Evolutionary conservation across 371 early-diverging fungal species (phyloP).

Genomic region (Lichtheimia hyalospora): DNA sequence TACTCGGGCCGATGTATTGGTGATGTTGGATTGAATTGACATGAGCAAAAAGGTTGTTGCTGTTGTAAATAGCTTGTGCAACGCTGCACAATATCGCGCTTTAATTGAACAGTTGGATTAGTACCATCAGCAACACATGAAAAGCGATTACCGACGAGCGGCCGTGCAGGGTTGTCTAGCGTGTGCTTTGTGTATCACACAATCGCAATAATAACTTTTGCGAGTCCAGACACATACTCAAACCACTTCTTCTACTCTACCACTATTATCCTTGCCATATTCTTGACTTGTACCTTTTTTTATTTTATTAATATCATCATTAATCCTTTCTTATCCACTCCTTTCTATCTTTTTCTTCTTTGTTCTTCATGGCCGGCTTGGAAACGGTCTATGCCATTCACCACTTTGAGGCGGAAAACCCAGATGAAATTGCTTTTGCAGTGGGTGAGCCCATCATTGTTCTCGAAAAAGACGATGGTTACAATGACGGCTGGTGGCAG

Average conservation of each 20-base stretch:
- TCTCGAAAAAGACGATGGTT: slow-evolving; percentile 76
- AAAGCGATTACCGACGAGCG: too few species aligned
- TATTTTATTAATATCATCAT: neutral
- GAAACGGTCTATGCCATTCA: slow-evolving; percentile 70
- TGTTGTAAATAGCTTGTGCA: too few species aligned
- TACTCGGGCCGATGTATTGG: too few species aligned
- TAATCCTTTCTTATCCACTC: slow-evolving; percentile 5
- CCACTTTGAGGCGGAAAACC: slow-evolving; percentile 69
- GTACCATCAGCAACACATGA: too few species aligned
- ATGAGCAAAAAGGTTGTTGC: too few species aligned
- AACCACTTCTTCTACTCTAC: slow-evolving; percentile 1
- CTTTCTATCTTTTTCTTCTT: neutral
- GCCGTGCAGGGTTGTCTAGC: too few species aligned
- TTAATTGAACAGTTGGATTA: too few species aligned
- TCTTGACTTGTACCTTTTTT: slow-evolving; percentile 1
- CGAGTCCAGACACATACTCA: neutral
- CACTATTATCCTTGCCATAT: neutral
- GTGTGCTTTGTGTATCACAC: neutral
- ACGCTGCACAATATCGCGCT: too few species aligned
- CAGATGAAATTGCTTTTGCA: slow-evolving; percentile 75
- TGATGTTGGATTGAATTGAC: too few species aligned
- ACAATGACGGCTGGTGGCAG: slow-evolving; percentile 89
- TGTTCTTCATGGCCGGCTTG: slow-evolving; percentile 27
- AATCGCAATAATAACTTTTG: slow-evolving; percentile 8
- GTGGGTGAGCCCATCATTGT: slow-evolving; percentile 74